These are phyloP conservation scores for Scutellaria galericulata DNA, from an alignment of 257 asterid genomes.

Conservation along the genomic window DNA sequence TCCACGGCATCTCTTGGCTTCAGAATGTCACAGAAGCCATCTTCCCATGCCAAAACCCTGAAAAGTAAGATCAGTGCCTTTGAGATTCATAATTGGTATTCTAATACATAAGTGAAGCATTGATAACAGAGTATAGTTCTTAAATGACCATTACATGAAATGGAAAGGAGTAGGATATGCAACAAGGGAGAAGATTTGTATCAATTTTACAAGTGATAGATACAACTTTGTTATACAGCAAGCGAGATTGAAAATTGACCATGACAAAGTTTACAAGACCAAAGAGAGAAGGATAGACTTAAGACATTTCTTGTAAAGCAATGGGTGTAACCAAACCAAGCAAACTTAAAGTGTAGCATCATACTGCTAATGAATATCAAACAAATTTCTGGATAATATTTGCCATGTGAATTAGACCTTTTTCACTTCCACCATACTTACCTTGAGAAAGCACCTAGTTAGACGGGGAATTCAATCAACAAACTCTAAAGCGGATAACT, in stretches of 20 bases:
- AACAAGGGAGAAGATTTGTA: constrained; percentile 4
- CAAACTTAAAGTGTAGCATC: not conserved
- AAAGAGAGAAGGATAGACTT: no score
- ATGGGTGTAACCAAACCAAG: not conserved
- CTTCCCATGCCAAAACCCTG: constrained; percentile 94
- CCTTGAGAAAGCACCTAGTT: constrained; percentile 4
- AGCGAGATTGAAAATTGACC: not conserved
- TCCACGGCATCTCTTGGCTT: constrained; percentile 44
- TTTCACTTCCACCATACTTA: not conserved
- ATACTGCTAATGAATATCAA: constrained; percentile 12
- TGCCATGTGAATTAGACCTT: not conserved
- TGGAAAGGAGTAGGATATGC: not conserved
- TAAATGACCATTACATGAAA: not conserved
- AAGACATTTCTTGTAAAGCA: not conserved
- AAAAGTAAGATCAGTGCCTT: constrained; percentile 35
- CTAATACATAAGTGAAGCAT: constrained; percentile 12
- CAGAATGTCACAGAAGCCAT: constrained; percentile 61
- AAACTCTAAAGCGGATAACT: not conserved
- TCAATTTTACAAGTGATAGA: not conserved
- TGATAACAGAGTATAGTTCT: not conserved
- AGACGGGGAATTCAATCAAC: not conserved
- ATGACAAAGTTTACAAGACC: not conserved
- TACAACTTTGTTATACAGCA: not conserved
- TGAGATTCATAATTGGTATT: not conserved
- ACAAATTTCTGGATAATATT: not conserved